Base-by-base conservation (phyloP, 2,329 filamentous ascomycete species). In the Diaporthe vexans region DNA sequence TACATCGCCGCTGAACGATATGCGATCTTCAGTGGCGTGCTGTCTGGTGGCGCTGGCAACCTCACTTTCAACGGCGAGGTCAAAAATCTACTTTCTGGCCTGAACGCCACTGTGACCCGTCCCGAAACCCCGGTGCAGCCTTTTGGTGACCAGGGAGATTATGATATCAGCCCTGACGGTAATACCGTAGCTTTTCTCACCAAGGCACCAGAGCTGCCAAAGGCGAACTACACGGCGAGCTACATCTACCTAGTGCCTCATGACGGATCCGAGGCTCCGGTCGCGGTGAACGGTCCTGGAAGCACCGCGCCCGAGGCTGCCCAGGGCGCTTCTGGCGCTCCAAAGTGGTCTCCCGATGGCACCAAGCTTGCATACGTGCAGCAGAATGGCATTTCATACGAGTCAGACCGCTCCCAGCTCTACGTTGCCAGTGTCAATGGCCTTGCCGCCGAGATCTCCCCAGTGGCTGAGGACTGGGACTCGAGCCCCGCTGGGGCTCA, bases 321-420 rank as follows among this genome's bases (percentile, higher is more conserved):
- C 0, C 76, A 83, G 72, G 83, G 83, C 2, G 83, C 83, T 13
- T 79, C 81, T 5, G 81, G 81, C 1, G 79, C 77, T 11, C 83
- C 83, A 7, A 78, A 79, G 19, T 92, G 92, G 82, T 91, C 90
- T 21, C 88, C 89, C 0, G 85, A 89, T 76, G 89, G 91, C 59
- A 86, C 85, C 61, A 84, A 86, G 68, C 82, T 91, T 56, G 91
- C 89, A 5, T 93, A 92, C 78, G 80, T 92, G 69, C 89, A 90
- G 77, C 92, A 91, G 90, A 85, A 87, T 74, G 86, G 86, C 2
- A 87, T 89, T 73, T 84, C 86, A 11, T 93, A 93, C 78, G 91
- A 93, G 79, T 81, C 81, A 24, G 81, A 82, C 69, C 81, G 81
- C n/a, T 79, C 77, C 68, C 82, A 81, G 33, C 63, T 83, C 15